Evolutionary conservation across 306 rosid genomes (phyloP).

Genomic region (Vigna trinervia): DNA sequence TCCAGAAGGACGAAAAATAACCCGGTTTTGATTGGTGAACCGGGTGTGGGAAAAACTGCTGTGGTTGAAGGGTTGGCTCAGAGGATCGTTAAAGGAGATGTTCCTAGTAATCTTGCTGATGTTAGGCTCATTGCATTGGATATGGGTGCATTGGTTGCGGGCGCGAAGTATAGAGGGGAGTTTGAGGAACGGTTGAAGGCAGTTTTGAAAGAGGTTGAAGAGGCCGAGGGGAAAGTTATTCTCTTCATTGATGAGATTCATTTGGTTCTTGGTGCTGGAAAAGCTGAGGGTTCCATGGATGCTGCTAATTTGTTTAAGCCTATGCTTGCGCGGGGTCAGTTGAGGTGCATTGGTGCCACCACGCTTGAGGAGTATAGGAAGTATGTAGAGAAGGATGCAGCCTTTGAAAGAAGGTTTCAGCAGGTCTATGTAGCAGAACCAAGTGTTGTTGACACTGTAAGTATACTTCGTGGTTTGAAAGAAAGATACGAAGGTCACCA

Average conservation of each 20-base stretch:
- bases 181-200: constrained; percentile 1
- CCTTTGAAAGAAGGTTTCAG: neutral
- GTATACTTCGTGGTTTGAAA: neutral
- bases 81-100: neutral
- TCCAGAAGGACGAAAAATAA: neutral
- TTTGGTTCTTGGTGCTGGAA: neutral
- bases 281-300: neutral
- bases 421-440: neutral
- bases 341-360: constrained; percentile 4
- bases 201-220: neutral
- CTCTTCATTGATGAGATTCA: neutral
- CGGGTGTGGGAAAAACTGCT: neutral
- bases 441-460: neutral
- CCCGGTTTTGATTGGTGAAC: neutral
- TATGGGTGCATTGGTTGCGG: neutral
- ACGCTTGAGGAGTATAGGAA: neutral
- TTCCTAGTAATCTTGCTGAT: neutral
- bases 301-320: constrained; percentile 6
- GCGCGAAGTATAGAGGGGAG: neutral
- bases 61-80: constrained; percentile 10
- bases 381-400: constrained; percentile 9
- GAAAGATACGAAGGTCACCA: neutral
- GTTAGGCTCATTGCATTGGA: neutral
- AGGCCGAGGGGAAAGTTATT: neutral
- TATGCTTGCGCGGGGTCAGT: neutral